These are phyloP conservation scores for Lizanozyma gosingica DNA, from an alignment of 1,139 yeast species.

Conservation along the genomic window DNA sequence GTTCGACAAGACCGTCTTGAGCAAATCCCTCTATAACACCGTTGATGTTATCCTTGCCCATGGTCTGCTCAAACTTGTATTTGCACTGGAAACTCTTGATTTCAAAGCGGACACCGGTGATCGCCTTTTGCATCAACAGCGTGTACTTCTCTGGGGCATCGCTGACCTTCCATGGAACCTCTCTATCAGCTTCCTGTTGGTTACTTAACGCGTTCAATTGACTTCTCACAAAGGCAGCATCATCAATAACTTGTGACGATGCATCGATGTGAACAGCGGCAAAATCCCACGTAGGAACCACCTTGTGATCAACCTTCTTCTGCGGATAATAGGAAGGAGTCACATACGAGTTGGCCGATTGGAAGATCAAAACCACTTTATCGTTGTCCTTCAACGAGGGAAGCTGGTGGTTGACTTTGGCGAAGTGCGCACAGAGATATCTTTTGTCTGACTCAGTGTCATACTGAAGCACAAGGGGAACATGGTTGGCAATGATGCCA, in stretches of 20 bases:
- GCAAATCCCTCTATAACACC: constrained; percentile 46
- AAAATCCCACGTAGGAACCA: constrained; percentile 70
- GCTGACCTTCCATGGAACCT: constrained; percentile 43
- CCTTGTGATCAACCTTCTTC: constrained; percentile 50
- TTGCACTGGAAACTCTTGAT: constrained; percentile 44
- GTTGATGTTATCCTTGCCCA: constrained; percentile 32
- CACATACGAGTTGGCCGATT: constrained; percentile 45
- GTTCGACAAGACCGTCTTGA: constrained; percentile 12
- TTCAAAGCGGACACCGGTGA: constrained; percentile 51
- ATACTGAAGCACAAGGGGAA: constrained; percentile 42
- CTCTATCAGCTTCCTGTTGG: constrained; percentile 38
- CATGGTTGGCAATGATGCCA: constrained; percentile 44
- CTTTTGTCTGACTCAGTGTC: constrained; percentile 30
- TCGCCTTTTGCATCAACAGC: constrained; percentile 40
- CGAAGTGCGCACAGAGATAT: constrained; percentile 47
- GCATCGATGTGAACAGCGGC: constrained; percentile 56
- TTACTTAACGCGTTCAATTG: constrained; percentile 40
- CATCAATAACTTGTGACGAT: constrained; percentile 37
- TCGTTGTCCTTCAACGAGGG: constrained; percentile 32
- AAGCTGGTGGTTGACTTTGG: constrained; percentile 46
- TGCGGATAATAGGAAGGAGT: constrained; percentile 55
- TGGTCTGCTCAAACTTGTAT: constrained; percentile 54
- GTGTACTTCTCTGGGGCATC: constrained; percentile 52
- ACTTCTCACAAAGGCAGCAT: constrained; percentile 35
- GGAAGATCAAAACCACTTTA: constrained; percentile 46